Evolutionary conservation across 2,329 filamentous ascomycete species (phyloP).

Genomic region (Epichloe typhina): DNA sequence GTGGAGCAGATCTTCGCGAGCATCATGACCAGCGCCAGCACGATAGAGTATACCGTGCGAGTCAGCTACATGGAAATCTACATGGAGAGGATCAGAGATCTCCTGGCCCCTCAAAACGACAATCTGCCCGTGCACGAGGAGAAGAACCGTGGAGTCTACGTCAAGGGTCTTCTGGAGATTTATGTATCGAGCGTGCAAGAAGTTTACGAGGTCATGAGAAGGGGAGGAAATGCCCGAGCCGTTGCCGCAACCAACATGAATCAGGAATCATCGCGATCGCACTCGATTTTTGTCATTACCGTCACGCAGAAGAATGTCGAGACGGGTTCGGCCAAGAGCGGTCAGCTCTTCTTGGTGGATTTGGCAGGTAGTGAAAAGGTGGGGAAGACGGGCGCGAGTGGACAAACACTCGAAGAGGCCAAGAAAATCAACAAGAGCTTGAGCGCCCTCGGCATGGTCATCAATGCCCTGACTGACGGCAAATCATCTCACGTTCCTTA

Average conservation of each 20-base stretch:
- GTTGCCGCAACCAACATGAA: slow-evolving; percentile 99
- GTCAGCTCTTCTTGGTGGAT: slow-evolving; percentile 94
- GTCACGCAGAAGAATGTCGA: slow-evolving; percentile 97
- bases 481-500: slow-evolving; percentile 96
- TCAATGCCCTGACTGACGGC: slow-evolving; percentile 91
- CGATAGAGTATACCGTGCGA: slow-evolving; percentile 96
- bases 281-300: slow-evolving; percentile 96
- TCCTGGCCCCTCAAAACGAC: slow-evolving; percentile 85
- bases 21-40: slow-evolving; percentile 80
- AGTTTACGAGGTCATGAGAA: slow-evolving; percentile 92
- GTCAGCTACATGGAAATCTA: slow-evolving; percentile 99
- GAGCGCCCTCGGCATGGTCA: slow-evolving; percentile 96
- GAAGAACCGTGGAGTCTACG: slow-evolving; percentile 90
- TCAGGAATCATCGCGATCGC: slow-evolving; percentile 91
- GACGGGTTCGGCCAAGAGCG: slow-evolving; percentile 89
- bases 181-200: slow-evolving; percentile 93
- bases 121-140: slow-evolving; percentile 97
- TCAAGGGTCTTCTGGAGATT: slow-evolving; percentile 87
- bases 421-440: slow-evolving; percentile 99
- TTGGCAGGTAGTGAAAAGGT: slow-evolving; percentile 97
- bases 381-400: slow-evolving; percentile 93
- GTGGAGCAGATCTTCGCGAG: slow-evolving; percentile 95
- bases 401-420: slow-evolving; percentile 92
- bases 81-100: slow-evolving; percentile 95
- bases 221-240: slow-evolving; percentile 78